phyloP scores from a whole-genome alignment of 2,329 filamentous ascomycete genomes.

The Fusarium keratoplasticum region DNA sequence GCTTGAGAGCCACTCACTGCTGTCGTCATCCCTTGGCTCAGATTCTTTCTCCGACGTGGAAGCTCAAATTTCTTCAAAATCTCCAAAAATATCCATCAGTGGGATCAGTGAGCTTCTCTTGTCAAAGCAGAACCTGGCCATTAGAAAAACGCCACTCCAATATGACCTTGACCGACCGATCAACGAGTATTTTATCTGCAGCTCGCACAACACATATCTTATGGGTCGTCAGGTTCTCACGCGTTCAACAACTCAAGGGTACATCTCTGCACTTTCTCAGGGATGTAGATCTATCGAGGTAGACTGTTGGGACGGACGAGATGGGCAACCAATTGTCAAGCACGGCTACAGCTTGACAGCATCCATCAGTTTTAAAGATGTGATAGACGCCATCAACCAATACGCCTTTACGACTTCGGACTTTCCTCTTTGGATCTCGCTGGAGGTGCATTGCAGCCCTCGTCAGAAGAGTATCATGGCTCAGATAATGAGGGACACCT shows the following conservation, averaged over 20 bases:
- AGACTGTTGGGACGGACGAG: conserved; percentile 23
- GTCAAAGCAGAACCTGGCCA: neutral
- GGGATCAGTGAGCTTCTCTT: neutral
- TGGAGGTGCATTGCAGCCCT: conserved; percentile 17
- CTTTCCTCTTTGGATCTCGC: conserved; percentile 18
- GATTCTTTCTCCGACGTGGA: neutral
- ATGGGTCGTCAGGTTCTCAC: conserved; percentile 19
- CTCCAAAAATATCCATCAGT: fast-evolving
- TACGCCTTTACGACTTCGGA: conserved; percentile 17
- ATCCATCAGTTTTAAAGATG: conserved; percentile 13
- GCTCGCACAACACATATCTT: conserved; percentile 30
- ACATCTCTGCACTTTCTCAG: conserved; percentile 3
- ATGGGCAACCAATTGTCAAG: conserved; percentile 23
- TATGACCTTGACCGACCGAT: conserved; percentile 4
- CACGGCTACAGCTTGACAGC: conserved; percentile 30
- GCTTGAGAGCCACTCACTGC: fast-evolving
- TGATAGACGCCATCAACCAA: neutral
- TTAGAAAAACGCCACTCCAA: fast-evolving
- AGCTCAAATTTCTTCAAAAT: neutral
- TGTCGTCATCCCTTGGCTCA: neutral
- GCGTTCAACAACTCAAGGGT: conserved; percentile 14
- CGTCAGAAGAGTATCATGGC: conserved; percentile 11
- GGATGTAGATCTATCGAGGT: conserved; percentile 25
- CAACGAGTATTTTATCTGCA: conserved; percentile 30
- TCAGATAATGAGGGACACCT: conserved; percentile 13